A percentile compares a stretch with the other conserved stretches of the same genome.
Conservation (phyloP, 1,284 basidiomycete genomes). For the Rhodotorula sp. region DNA sequence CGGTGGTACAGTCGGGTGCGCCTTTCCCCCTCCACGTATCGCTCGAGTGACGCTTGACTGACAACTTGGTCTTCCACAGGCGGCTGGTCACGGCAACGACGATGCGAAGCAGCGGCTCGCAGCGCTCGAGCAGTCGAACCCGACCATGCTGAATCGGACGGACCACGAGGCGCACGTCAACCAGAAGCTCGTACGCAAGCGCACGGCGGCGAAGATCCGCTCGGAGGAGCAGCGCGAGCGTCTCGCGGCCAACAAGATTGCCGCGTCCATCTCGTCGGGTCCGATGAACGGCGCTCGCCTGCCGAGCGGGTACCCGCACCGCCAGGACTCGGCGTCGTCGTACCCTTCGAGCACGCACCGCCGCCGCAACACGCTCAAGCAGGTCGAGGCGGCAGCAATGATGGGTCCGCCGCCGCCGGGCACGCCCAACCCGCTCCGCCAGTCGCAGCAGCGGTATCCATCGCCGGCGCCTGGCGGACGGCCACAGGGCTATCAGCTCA, state of each 20-base stretch:
- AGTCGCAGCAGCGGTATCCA: slow-evolving; percentile 1
- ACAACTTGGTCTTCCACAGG: slow-evolving; percentile 53
- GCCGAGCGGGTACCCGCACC: background rate
- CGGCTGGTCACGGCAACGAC: slow-evolving; percentile 72
- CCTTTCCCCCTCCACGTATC: background rate
- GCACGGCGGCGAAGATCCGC: slow-evolving; percentile 74
- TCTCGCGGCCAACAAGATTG: slow-evolving; percentile 31
- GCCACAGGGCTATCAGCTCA: slow-evolving; percentile 20
- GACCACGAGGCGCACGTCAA: slow-evolving; percentile 81
- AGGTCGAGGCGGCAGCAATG: slow-evolving; percentile 42
- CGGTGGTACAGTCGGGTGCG: slow-evolving; percentile 62
- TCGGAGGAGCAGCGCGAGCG: slow-evolving; percentile 50
- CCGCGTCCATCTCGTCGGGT: slow-evolving; percentile 11
- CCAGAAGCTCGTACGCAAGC: slow-evolving; percentile 73
- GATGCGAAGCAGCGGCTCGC: slow-evolving; percentile 76
- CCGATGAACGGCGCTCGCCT: slow-evolving; percentile 1
- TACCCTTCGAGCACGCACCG: slow-evolving; percentile 18
- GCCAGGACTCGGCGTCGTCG: slow-evolving; percentile 6
- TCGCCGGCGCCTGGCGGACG: slow-evolving; percentile 4
- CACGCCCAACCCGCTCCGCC: slow-evolving; percentile 10
- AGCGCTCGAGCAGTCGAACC: slow-evolving; percentile 64
- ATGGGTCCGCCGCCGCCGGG: slow-evolving; percentile 17
- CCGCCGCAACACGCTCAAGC: slow-evolving; percentile 37
- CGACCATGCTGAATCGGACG: slow-evolving; percentile 67
- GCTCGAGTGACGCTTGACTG: background rate